Evolutionary conservation across 1,284 basidiomycete genomes (phyloP), one percentile per base, ranked within the genome.

Genomic region (Lentinula novae-zelandiae): DNA sequence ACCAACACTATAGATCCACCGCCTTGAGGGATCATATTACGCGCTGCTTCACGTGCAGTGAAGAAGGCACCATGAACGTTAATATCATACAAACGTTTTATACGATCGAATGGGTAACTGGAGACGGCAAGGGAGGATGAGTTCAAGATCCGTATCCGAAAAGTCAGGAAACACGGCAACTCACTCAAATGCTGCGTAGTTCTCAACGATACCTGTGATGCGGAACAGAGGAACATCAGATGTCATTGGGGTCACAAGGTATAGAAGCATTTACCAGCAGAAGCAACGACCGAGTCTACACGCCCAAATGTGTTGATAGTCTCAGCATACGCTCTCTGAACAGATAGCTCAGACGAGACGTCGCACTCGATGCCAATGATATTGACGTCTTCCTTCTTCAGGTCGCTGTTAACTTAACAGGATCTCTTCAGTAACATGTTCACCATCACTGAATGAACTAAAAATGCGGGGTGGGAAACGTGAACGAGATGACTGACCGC

Each of bases 31-130:
- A 92, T 87, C 91, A 92, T 92, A 72, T 82, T 76, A 71, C 88
- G 75, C 66, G 94, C 93, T 1, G 92, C 95, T 74, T 98, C 95
- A 33, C 95, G 87, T 3, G 96, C 96, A 36, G 95, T 96, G 78
- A 90, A 96, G 79, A 93, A 95, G 15, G 87, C 84, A 57, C 95
- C 95, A 72, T 96, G 93, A 59, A 98, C 90, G 72, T 98, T 98
- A 79, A 98, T 88, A 70, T 95, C 93, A 70, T 92, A 91, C 58
- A 98, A 78, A 51, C 86, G 85, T 72, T 88, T 89, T 67, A 93
- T 86, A 63, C 89, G 87, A 66, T 92, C 88, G 61, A 87, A 85
- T 3, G 95, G 94, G 77, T 96, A 93, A 60, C 90, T 90, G 66
- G 54, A 65, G 54, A 62, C 57, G 36, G 39, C 39, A 10, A 36